phyloP scores from a whole-genome alignment of 1,139 yeast species.

The Groenewaldozyma auringiensis region DNA sequence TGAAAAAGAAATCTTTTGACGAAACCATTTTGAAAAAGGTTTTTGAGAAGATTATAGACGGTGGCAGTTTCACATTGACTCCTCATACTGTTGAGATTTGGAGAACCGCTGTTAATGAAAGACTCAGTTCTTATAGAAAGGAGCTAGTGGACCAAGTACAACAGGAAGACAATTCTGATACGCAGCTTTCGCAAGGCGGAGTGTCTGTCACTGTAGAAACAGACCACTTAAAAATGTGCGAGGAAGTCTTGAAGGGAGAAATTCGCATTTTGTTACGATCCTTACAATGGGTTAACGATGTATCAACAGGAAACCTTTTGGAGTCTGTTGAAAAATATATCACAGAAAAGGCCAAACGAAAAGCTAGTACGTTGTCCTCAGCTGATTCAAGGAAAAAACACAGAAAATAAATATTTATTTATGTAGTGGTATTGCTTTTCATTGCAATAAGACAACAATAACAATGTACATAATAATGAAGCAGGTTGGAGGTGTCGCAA shows the following conservation, averaged over 20 bases:
- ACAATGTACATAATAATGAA: neutral
- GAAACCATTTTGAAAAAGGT: neutral
- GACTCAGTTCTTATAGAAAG: conserved; percentile 19
- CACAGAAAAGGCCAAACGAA: neutral
- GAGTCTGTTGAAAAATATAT: conserved; percentile 3
- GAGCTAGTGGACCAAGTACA: conserved; percentile 12
- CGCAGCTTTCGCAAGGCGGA: conserved; percentile 7
- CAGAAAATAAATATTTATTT: neutral
- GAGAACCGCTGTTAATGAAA: conserved; percentile 13
- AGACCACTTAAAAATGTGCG: conserved; percentile 20
- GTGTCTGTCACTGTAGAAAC: conserved; percentile 11
- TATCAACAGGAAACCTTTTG: conserved; percentile 3
- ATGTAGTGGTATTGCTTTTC: too few species aligned
- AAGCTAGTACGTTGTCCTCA: neutral
- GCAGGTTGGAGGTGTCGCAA: too few species aligned
- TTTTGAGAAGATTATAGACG: neutral
- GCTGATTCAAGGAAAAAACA: neutral
- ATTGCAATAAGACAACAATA: too few species aligned
- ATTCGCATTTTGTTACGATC: conserved; percentile 19
- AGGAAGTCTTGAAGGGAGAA: conserved; percentile 23
- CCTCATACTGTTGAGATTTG: conserved; percentile 17
- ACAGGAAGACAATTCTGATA: neutral
- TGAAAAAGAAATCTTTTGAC: neutral
- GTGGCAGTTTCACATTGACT: conserved; percentile 16
- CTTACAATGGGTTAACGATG: conserved; percentile 15